Percentiles rank a stretch among this genome's conserved stretches.
phyloP scores from a whole-genome alignment of 2,329 filamentous ascomycete genomes.

The Trichoderma endophyticum region DNA sequence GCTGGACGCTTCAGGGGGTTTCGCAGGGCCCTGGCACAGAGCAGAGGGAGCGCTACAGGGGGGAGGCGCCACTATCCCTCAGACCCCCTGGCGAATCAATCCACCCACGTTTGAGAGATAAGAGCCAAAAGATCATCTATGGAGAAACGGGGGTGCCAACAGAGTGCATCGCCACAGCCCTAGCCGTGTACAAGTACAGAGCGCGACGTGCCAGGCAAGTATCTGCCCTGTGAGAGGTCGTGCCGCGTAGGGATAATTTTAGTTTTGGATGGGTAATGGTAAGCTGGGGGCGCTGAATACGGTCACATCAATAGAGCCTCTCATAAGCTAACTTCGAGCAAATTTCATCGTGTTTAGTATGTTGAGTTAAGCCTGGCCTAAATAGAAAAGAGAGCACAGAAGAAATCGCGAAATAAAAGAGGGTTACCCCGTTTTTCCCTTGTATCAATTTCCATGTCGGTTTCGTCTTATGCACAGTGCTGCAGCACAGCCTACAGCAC shows the following conservation, averaged over 20 bases:
- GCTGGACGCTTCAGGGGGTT: background rate
- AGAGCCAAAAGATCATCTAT: constrained; percentile 18
- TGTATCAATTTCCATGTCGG: background rate
- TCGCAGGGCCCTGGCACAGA: background rate
- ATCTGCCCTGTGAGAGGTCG: background rate
- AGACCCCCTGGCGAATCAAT: constrained; percentile 32
- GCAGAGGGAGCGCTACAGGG: constrained; percentile 9
- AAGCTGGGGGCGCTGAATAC: background rate
- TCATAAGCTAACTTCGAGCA: background rate
- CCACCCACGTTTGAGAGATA: constrained; percentile 31
- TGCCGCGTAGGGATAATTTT: background rate
- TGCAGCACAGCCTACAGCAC: background rate
- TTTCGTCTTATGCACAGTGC: constrained; percentile 13
- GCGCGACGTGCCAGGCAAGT: background rate
- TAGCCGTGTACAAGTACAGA: constrained; percentile 7
- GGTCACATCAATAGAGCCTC: background rate
- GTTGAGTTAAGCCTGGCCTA: background rate
- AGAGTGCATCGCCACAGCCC: constrained; percentile 18
- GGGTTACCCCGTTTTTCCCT: background rate
- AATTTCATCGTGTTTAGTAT: background rate
- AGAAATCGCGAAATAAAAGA: background rate
- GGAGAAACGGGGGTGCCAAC: background rate
- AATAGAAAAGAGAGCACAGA: background rate
- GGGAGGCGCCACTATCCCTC: background rate
- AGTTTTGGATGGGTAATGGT: background rate